Conservation (phyloP, 192 early-diverging fungal species). For the Umbelopsis sp. region DNA sequence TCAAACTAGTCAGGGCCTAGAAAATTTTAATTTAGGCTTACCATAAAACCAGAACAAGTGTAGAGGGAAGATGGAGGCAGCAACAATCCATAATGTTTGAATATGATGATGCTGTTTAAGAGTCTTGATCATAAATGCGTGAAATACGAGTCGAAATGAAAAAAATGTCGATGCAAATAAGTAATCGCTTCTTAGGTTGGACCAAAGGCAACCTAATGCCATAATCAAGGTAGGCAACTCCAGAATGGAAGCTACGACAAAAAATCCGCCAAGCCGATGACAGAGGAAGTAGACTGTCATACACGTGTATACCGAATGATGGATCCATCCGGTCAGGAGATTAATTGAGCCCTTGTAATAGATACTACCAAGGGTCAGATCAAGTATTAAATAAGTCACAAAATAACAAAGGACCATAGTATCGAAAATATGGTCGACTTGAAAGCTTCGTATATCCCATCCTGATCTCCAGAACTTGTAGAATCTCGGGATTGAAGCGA, state of each 20-base stretch:
- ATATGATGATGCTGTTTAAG: conserved; percentile 41
- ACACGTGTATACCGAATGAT: conserved; percentile 59
- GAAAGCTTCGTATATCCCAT: conserved; percentile 22
- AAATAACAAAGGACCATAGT: conserved; percentile 53
- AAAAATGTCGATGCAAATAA: conserved; percentile 59
- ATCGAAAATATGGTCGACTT: conserved; percentile 24
- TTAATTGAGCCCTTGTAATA: conserved; percentile 56
- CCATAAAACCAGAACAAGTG: conserved; percentile 58
- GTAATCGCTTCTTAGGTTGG: conserved; percentile 49
- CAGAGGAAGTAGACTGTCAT: conserved; percentile 29
- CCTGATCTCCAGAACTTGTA: conserved; percentile 22
- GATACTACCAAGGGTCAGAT: conserved; percentile 50
- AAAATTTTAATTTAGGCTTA: conserved; percentile 1
- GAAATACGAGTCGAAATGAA: conserved; percentile 55
- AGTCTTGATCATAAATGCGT: conserved; percentile 46
- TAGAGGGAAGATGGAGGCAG: conserved; percentile 46
- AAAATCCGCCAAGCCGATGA: conserved; percentile 35
- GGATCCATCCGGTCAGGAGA: conserved; percentile 57
- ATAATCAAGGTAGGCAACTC: conserved; percentile 62
- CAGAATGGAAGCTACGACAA: conserved; percentile 53
- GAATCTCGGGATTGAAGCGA: conserved; percentile 23
- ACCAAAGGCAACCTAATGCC: conserved; percentile 51
- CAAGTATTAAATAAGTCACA: conserved; percentile 51
- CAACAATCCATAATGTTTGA: conserved; percentile 42
- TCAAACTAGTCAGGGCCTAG: not conserved